Evolutionary conservation across 1,284 basidiomycete species (phyloP).

Genomic region (Boletus semigastroideus): DNA sequence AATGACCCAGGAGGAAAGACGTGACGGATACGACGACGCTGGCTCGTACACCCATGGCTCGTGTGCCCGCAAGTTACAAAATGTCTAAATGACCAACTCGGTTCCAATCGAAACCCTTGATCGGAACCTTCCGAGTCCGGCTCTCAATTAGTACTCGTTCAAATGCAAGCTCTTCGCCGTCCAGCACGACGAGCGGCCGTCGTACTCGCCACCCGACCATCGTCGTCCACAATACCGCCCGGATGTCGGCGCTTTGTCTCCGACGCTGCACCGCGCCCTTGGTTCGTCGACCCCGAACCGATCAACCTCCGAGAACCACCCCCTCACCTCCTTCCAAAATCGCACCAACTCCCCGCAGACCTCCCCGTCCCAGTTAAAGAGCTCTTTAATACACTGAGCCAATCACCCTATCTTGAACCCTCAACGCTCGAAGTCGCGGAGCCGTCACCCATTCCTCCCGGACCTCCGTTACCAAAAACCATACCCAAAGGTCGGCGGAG

Average conservation of each 20-base stretch:
- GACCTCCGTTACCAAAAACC: constrained; percentile 52
- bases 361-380: constrained; percentile 46
- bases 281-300: constrained; percentile 53
- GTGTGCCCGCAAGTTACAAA: constrained; percentile 2
- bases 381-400: constrained; percentile 51
- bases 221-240: not conserved
- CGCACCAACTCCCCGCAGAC: constrained; percentile 43
- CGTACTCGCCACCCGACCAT: not conserved
- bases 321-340: constrained; percentile 34
- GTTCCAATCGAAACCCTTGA: constrained; percentile 13
- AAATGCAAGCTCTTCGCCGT: constrained; percentile 19
- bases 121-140: constrained; percentile 20
- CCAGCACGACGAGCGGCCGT: constrained; percentile 10
- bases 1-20: constrained; percentile 73
- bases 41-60: constrained; percentile 62
- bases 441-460: constrained; percentile 46
- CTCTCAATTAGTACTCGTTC: constrained; percentile 2
- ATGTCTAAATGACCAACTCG: not conserved
- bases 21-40: constrained; percentile 71
- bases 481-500: constrained; percentile 60
- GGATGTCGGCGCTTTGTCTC: constrained; percentile 9
- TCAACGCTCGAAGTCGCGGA: constrained; percentile 52
- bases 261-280: constrained; percentile 36
- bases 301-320: constrained; percentile 21
- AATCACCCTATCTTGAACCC: constrained; percentile 64